Conservation (phyloP, 163 green algal genomes). For the Scenedesmus sp. region DNA sequence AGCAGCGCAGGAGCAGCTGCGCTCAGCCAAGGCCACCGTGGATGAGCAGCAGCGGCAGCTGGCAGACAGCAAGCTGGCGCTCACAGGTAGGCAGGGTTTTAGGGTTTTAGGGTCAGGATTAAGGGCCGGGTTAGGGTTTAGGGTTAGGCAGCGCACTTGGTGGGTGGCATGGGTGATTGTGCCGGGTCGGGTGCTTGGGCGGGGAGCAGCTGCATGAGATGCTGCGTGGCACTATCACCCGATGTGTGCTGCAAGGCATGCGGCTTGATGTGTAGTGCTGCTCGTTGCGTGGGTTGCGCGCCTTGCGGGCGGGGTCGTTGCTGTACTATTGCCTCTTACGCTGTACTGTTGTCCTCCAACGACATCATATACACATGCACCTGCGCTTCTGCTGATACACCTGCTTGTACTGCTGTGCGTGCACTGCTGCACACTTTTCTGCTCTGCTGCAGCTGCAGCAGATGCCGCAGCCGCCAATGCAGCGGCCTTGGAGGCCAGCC, state of each 20-base stretch:
- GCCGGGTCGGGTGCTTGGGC: background rate
- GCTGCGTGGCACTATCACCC: background rate
- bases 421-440: background rate
- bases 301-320: too few species aligned
- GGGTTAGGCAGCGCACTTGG: too few species aligned
- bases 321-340: too few species aligned
- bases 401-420: background rate
- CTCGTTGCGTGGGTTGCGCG: too few species aligned
- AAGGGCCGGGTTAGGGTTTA: too few species aligned
- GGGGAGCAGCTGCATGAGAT: background rate
- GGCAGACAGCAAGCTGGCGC: constrained; percentile 39
- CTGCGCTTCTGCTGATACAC: background rate
- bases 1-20: background rate
- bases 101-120: background rate
- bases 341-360: too few species aligned
- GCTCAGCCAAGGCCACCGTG: background rate
- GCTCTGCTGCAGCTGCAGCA: background rate
- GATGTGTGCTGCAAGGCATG: background rate
- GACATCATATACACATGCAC: background rate
- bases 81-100: background rate
- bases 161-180: background rate
- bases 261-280: background rate
- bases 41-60: constrained; percentile 25
- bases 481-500: too few species aligned
- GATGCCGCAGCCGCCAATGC: background rate